Conservation (phyloP, 1,284 basidiomycete genomes). For the Ustilago hordei region DNA sequence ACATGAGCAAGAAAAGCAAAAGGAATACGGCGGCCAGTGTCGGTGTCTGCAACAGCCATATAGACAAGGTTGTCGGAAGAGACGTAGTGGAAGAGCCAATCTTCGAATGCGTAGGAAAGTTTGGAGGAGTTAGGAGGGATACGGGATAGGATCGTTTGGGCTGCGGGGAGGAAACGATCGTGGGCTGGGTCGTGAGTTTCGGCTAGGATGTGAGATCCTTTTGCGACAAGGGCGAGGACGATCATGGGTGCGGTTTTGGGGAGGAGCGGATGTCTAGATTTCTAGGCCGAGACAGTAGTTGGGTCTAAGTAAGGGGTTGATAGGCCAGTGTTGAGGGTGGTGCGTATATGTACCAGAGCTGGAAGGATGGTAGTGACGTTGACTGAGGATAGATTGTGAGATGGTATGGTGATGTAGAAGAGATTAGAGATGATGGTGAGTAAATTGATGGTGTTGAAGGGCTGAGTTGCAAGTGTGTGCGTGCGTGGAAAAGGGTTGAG, state of each 20-base stretch:
- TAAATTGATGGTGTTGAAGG: constrained; percentile 1
- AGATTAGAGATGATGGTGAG: not conserved
- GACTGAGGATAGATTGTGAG: not conserved
- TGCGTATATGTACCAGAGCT: not conserved
- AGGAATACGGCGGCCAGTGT: constrained; percentile 81
- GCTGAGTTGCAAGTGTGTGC: not conserved
- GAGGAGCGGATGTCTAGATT: not conserved
- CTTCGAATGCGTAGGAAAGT: constrained; percentile 78
- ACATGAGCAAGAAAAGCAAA: constrained; percentile 92
- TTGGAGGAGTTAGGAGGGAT: constrained; percentile 95
- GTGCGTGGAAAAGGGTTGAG: not conserved
- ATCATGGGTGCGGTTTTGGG: constrained; percentile 39
- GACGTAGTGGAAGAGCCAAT: constrained; percentile 95
- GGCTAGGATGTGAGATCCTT: constrained; percentile 49
- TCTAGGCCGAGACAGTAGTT: too few relatives aligned
- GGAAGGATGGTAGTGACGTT: too few relatives aligned
- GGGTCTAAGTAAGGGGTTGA: too few relatives aligned
- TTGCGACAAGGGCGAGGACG: constrained; percentile 66
- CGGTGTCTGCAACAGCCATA: constrained; percentile 89
- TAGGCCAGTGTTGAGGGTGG: not conserved
- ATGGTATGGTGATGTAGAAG: not conserved
- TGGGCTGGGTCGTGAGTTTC: constrained; percentile 60
- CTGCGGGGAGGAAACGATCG: constrained; percentile 73
- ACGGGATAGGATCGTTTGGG: constrained; percentile 90
- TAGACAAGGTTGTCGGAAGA: constrained; percentile 75